A percentile compares a stretch with the other conserved stretches of the same genome.
Conservation (phyloP, 148 eudicot genomes). For the Rhododendron ferrugineum region DNA sequence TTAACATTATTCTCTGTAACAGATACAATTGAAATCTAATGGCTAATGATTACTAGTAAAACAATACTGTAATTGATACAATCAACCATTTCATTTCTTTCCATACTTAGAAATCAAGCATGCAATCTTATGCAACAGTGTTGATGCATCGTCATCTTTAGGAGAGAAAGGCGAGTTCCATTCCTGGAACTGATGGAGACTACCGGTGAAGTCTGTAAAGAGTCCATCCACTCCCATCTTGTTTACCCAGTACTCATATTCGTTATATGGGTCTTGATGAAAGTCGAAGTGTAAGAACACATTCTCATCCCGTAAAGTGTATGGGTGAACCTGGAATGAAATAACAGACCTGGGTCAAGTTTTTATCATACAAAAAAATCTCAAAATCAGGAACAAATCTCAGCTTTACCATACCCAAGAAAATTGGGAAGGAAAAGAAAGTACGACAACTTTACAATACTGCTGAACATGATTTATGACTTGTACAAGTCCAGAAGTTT, state of each 20-base stretch:
- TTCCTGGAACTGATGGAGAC: slow-evolving; percentile 71
- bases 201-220: slow-evolving; percentile 91
- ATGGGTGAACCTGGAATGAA: slow-evolving; percentile 79
- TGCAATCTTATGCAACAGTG: slow-evolving; percentile 49
- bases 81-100: slow-evolving; percentile 5
- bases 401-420: not conserved
- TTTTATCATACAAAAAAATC: not conserved
- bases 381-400: not conserved
- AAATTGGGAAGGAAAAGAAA: not conserved
- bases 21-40: not conserved
- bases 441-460: not conserved
- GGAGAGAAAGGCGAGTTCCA: slow-evolving; percentile 51
- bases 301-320: slow-evolving; percentile 82
- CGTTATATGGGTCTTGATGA: slow-evolving; percentile 72
- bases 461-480: not conserved
- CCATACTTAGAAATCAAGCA: slow-evolving; percentile 29
- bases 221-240: slow-evolving; percentile 81
- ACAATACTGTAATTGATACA: not conserved
- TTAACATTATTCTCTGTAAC: not conserved
- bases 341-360: not conserved
- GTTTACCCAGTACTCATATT: slow-evolving; percentile 79
- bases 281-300: slow-evolving; percentile 63
- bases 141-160: slow-evolving; percentile 25
- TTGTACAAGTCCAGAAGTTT: not conserved
- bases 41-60: not conserved